Evolutionary conservation across 2,329 filamentous ascomycete species (phyloP), one percentile per base, ranked within the genome.

Genomic region (Tolypocladium tundrense): DNA sequence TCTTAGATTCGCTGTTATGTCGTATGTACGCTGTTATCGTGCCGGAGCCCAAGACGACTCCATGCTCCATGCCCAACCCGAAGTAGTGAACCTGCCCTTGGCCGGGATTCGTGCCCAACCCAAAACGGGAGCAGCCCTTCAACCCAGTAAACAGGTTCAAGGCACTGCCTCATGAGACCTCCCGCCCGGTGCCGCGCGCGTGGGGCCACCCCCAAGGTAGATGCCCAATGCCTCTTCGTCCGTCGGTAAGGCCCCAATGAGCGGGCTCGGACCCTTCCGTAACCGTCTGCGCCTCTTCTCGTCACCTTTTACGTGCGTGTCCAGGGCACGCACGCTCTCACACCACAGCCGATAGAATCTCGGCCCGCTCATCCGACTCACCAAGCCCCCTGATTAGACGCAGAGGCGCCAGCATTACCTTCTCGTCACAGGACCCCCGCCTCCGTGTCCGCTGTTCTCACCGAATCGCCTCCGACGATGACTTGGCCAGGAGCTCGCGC

Each of bases 401-500:
- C 35, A 56, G 54, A 48, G 24, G 10, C 21, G 57, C 27, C 54
- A 35, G 53, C 58, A 57, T 55, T 37, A 24, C 39, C 4, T 51
- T 24, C 55, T 41, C 45, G 58, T 61, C 56, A 55, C 60, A 55
- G 58, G 60, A 51, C 41, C 50, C 21, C n/a, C 37, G 39, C 58
- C 24, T 51, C 21, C 54, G 21, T 21, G 21, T 54, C 41, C 43
- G 51, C 39, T 27, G 33, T 11, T 16, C 39, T 70, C 65, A 84
- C 66, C 79, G 75, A 59, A 78, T 70, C 52, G 76, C 68, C 48
- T 71, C 64, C 31, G 71, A 66, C 42, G 75, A 72, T 61, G 83
- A 80, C 60, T 79, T 77, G 58, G 83, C 79, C 42, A 92, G 73
- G 59, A 92, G 75, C 63, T 86, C 84, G 65, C 83, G 80, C 54